Conservation (phyloP, 495 filamentous ascomycete genomes). For the Ascobolus immersus region DNA sequence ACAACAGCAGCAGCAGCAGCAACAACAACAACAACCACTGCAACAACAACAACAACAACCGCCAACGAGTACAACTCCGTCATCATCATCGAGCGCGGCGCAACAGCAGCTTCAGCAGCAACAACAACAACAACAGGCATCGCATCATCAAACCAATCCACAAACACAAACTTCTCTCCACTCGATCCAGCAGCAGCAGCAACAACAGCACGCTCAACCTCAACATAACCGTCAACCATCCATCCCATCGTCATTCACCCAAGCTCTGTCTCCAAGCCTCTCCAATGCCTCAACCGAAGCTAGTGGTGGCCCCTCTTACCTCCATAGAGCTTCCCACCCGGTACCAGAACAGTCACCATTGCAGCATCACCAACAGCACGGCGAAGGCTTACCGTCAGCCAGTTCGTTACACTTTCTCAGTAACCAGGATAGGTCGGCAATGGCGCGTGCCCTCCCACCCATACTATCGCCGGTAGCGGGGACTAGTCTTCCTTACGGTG, state of each 20-base stretch:
- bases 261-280: too few relatives aligned
- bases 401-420: too few relatives aligned
- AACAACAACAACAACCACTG: conserved; percentile 1
- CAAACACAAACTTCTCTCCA: conserved; percentile 7
- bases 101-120: not conserved
- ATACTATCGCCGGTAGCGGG: conserved; percentile 15
- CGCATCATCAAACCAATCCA: not conserved
- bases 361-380: too few relatives aligned
- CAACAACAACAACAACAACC: conserved; percentile 1
- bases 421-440: too few relatives aligned
- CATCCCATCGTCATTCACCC: too few relatives aligned
- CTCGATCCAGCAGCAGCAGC: conserved; percentile 8
- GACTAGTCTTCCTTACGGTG: conserved; percentile 13
- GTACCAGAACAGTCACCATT: too few relatives aligned
- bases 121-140: not conserved
- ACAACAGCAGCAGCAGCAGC: conserved; percentile 2
- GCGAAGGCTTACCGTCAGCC: too few relatives aligned
- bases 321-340: too few relatives aligned
- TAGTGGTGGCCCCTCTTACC: too few relatives aligned
- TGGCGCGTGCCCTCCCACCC: conserved; percentile 16
- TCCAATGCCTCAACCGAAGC: too few relatives aligned
- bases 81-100: not conserved
- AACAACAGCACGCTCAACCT: too few relatives aligned
- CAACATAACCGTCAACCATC: too few relatives aligned
- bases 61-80: not conserved